These are phyloP conservation scores for Suillus fuscotomentosus DNA, from an alignment of 768 basidiomycete species.

Conservation along the genomic window DNA sequence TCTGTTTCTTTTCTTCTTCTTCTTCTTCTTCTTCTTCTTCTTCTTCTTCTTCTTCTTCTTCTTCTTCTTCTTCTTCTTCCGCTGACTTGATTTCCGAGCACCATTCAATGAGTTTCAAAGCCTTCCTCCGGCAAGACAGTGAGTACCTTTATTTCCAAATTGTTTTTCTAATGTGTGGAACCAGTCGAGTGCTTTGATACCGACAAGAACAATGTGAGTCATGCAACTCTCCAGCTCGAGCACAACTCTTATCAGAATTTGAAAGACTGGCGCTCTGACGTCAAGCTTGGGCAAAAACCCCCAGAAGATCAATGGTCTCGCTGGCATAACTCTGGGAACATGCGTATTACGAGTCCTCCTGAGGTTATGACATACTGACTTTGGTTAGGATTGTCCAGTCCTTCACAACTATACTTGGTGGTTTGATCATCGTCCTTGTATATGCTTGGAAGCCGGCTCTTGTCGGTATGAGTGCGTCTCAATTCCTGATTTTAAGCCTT, in stretches of 20 bases:
- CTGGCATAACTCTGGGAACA: constrained; percentile 84
- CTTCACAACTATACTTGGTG: constrained; percentile 61
- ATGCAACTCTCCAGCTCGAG: neutral
- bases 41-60: too few species aligned
- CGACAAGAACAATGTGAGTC: constrained; percentile 30
- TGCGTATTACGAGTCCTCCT: constrained; percentile 30
- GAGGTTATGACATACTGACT: neutral
- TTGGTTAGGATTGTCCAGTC: constrained; percentile 70
- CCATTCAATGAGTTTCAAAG: constrained; percentile 35
- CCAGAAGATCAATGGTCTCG: constrained; percentile 85
- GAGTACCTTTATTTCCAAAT: too few species aligned
- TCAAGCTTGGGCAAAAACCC: constrained; percentile 80
- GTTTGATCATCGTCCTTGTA: constrained; percentile 71
- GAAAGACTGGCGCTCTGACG: constrained; percentile 76
- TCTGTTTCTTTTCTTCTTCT: constrained; percentile 31
- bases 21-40: too few species aligned
- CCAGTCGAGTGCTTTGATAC: constrained; percentile 45
- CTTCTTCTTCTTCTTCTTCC: too few species aligned
- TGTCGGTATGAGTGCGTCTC: constrained; percentile 68
- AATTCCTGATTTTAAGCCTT: neutral
- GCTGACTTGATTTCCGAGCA: constrained; percentile 38
- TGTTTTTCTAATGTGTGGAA: too few species aligned
- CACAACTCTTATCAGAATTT: neutral
- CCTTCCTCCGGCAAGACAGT: constrained; percentile 46
- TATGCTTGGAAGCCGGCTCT: constrained; percentile 80